Evolutionary conservation across 2,329 filamentous ascomycete genomes (phyloP), one percentile per base, ranked within the genome.

Genomic region (Zelopaecilomyces penicillatus): DNA sequence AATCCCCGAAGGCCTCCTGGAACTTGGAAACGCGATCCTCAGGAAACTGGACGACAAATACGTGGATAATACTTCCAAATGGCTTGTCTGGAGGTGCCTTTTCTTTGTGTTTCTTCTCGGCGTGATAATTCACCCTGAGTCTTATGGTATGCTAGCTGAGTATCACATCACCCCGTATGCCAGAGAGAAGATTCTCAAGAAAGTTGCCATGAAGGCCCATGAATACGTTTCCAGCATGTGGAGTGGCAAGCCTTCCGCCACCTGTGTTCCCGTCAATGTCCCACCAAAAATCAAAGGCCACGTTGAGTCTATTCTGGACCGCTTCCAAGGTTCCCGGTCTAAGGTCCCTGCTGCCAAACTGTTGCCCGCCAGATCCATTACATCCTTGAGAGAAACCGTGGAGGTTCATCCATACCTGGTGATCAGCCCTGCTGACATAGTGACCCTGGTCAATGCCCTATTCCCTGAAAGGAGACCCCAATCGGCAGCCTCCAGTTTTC

Each of bases 111-210:
- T 93, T 65, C 71, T 97, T 32, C 76, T 87, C 39, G 84, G 86
- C 55, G 83, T 88, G 43, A 79, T 97, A 57, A 86, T 88, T 39
- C 86, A 93, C 57, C 93, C 93, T 8, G 93, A 98, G 75, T 89
- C 75, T 42, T 75, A 80, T 53, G 78, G 80, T 44, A 79, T 85
- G 68, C 83, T 97, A 70, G 78, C 87, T 45, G 87, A 95, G 56
- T 91, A 95, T 62, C 87, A 95, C 66, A 88, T 97, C 56, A 90
- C 86, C 41, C 87, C 94, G 54, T 88, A 91, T 64, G 89, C 88
- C 36, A 80, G 93, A 37, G 86, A 95, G 57, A 90, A 83, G 63
- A 85, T 85, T 45, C 68, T 85, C 45, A 83, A 82, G 56, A 85
- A 91, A 60, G 83, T 96, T 45, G 88, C 85, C 44, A 80, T 85